Evolutionary conservation across 768 basidiomycete species (phyloP), one percentile per base, ranked within the genome.

Genomic region (Russula foetens): DNA sequence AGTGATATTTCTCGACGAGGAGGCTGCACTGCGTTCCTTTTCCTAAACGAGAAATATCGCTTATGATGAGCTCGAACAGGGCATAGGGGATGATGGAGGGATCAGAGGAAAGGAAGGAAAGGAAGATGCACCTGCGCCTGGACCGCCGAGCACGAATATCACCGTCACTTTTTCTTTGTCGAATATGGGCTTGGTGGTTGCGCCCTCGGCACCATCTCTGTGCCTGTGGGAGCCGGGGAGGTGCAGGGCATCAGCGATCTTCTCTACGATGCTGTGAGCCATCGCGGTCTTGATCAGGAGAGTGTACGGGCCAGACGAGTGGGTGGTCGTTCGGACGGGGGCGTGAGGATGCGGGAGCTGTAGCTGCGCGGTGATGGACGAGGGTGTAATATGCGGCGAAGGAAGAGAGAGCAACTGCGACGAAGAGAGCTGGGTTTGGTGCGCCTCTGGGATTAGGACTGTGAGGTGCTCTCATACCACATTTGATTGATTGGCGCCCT

Each of bases 71-170:
- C 39, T 26, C 24, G 17, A 46, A n/a, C 19, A 7, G 11, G 31
- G 39, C 39, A 41, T 41, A 17, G 5, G 39, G 17, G 7, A 38
- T 7, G 14, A 8, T 8, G 3, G 39, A 12, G 39, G 5, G 17
- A 3, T 7, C 2, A 48, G 57, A 51, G 62, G 54, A 14, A 28
- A n/a, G 59, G 33, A 1, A 21, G 31, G 60, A 45, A 21, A 59
- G 9, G n/a, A 21, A 53, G 71, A 66, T 12, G 11, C 63, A 87
- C 95, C 95, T 67, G 94, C 94, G 53, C 97, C 97, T 21, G 97
- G 97, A 0, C 97, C 97, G 39, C 97, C 97, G 15, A 99, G 85
- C 26, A 98, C 95, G 69, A 90, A 99, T 69, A 98, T 79, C 59
- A 99, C 95, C 19, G 82, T 86, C 67, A 98, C 87, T 64, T 90